A percentile compares a stretch with the other conserved stretches of the same genome.
Conservation (phyloP, 2,329 filamentous ascomycete genomes). For the Tolypocladium ovalisporum region DNA sequence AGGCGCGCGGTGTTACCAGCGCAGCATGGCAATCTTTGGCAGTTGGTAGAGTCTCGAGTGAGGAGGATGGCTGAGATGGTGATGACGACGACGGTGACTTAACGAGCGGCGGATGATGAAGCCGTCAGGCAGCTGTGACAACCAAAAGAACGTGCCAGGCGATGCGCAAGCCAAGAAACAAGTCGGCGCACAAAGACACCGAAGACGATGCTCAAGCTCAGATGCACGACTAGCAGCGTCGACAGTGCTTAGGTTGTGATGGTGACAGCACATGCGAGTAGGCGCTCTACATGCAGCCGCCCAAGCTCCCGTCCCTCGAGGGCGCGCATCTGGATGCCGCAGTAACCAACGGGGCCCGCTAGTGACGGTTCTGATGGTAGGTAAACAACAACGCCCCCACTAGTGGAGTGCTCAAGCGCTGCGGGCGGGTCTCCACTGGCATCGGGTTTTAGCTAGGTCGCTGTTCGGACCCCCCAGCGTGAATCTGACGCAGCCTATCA, state of each 20-base stretch:
- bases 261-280: background rate
- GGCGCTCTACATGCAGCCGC: background rate
- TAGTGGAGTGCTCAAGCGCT: background rate
- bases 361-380: background rate
- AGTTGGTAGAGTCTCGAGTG: background rate
- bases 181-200: background rate
- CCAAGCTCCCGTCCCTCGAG: background rate
- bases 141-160: background rate
- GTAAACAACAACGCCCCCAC: background rate
- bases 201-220: background rate
- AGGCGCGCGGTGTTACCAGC: constrained; percentile 1
- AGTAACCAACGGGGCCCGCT: constrained; percentile 11
- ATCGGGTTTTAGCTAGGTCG: background rate
- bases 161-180: background rate
- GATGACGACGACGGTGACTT: background rate
- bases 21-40: constrained; percentile 5
- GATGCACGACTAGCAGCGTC: background rate
- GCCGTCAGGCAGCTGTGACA: background rate
- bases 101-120: background rate
- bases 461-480: background rate
- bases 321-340: constrained; percentile 8
- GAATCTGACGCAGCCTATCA: background rate
- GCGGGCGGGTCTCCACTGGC: background rate
- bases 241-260: background rate
- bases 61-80: background rate